Percentiles rank a stretch among this genome's conserved stretches.
These are phyloP conservation scores for Pyrenophora tritici-repentis DNA, from an alignment of 2,329 filamentous ascomycete species.

Conservation along the genomic window DNA sequence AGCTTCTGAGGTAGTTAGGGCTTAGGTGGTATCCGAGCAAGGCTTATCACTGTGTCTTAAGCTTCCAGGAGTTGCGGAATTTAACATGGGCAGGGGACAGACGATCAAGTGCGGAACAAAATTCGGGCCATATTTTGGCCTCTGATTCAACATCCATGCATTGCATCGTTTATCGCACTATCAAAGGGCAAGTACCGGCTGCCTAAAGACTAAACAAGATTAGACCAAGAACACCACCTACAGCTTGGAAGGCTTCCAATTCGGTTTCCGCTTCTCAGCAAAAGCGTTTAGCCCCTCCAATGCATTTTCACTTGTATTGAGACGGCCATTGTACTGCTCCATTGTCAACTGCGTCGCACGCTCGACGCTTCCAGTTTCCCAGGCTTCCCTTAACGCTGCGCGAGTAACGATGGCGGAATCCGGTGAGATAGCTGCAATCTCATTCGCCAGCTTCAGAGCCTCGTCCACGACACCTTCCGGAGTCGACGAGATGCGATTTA, in stretches of 20 bases:
- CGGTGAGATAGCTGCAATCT: constrained; percentile 44
- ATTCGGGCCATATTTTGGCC: no score
- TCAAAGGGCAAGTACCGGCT: not conserved
- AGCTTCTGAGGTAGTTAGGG: no score
- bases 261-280: constrained; percentile 56
- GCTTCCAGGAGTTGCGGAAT: no score
- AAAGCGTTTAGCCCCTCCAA: constrained; percentile 58
- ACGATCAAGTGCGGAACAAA: no score
- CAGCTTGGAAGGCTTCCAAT: constrained; percentile 57
- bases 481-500: constrained; percentile 48
- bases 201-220: not conserved
- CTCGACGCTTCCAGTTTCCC: constrained; percentile 45
- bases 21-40: no score
- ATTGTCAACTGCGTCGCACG: constrained; percentile 50
- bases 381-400: constrained; percentile 41
- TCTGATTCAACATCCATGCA: no score
- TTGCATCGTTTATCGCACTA: no score
- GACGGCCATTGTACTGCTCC: constrained; percentile 48
- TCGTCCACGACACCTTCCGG: constrained; percentile 43
- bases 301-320: constrained; percentile 56
- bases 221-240: not conserved
- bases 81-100: no score
- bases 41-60: no score
- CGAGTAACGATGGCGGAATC: constrained; percentile 47
- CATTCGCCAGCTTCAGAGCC: constrained; percentile 44